A percentile compares a stretch with the other conserved stretches of the same genome.
Evolutionary conservation across 2,329 filamentous ascomycete species (phyloP).

Genomic region (Graphilbum fragrans): DNA sequence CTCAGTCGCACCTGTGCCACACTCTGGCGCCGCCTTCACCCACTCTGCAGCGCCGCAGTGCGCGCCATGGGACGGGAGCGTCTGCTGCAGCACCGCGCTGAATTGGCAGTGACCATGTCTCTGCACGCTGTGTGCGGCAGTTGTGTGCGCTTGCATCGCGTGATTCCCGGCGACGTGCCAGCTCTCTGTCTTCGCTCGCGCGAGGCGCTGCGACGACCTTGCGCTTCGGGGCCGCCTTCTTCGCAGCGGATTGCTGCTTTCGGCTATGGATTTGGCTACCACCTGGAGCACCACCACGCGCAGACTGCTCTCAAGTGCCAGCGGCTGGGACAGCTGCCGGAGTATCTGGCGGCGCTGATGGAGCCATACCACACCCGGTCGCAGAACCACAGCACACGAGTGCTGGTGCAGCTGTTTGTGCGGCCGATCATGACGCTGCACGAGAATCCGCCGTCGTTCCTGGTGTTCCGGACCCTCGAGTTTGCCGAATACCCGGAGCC

Average conservation of each 20-base stretch:
- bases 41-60: not conserved
- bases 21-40: not conserved
- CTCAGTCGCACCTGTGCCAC: conserved; percentile 1
- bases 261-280: not conserved
- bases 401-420: not conserved
- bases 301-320: conserved; percentile 3
- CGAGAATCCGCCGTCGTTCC: conserved; percentile 1
- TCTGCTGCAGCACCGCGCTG: not conserved
- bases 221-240: no score
- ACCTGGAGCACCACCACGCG: conserved; percentile 4
- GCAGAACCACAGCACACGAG: not conserved
- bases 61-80: not conserved
- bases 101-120: not conserved
- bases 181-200: not conserved
- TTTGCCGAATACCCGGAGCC: not conserved
- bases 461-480: not conserved
- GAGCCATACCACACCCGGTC: not conserved
- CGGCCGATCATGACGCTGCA: not conserved
- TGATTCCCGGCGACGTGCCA: not conserved
- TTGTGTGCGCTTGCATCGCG: not conserved
- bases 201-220: not conserved
- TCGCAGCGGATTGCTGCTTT: not conserved
- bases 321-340: not conserved
- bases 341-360: not conserved
- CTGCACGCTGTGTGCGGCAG: not conserved